A percentile compares a stretch with the other conserved stretches of the same genome.
phyloP scores from a whole-genome alignment of 2,329 filamentous ascomycete species.

The Coniochaeta sp. region DNA sequence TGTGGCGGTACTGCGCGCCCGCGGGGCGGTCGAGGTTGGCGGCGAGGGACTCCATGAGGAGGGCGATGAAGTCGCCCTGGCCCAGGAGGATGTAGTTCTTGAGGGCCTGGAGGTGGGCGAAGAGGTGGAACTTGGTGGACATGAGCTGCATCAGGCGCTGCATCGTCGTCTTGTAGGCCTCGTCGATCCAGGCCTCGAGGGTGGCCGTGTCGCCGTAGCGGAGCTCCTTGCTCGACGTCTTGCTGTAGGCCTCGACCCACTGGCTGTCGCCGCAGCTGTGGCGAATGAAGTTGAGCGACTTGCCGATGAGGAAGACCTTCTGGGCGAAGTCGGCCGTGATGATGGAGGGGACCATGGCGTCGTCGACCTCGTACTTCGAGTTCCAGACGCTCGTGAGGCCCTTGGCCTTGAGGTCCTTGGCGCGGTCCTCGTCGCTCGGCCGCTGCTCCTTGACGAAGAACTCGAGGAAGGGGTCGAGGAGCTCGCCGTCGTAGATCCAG shows the following conservation, averaged over 20 bases:
- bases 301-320: slow-evolving; percentile 95
- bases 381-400: slow-evolving; percentile 92
- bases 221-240: slow-evolving; percentile 84
- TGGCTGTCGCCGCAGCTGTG: slow-evolving; percentile 89
- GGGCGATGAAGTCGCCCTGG: slow-evolving; percentile 92
- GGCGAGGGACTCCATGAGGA: slow-evolving; percentile 93
- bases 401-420: slow-evolving; percentile 41
- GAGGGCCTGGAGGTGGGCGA: slow-evolving; percentile 82
- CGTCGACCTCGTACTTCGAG: slow-evolving; percentile 85
- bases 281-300: slow-evolving; percentile 95
- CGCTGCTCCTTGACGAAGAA: slow-evolving; percentile 91
- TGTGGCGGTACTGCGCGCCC: slow-evolving; percentile 95
- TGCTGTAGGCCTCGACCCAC: slow-evolving; percentile 95
- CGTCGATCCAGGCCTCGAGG: slow-evolving; percentile 87
- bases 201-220: slow-evolving; percentile 89
- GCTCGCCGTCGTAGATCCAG: slow-evolving; percentile 98
- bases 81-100: slow-evolving; percentile 94
- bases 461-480: slow-evolving; percentile 91
- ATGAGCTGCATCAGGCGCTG: slow-evolving; percentile 87
- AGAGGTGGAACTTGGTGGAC: slow-evolving; percentile 90
- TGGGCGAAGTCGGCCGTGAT: slow-evolving; percentile 90
- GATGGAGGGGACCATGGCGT: slow-evolving; percentile 85
- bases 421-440: slow-evolving; percentile 33
- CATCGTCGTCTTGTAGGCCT: slow-evolving; percentile 98
- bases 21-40: slow-evolving; percentile 90